phyloP scores from a whole-genome alignment of 495 filamentous ascomycete species.

The Penicillium soppii region DNA sequence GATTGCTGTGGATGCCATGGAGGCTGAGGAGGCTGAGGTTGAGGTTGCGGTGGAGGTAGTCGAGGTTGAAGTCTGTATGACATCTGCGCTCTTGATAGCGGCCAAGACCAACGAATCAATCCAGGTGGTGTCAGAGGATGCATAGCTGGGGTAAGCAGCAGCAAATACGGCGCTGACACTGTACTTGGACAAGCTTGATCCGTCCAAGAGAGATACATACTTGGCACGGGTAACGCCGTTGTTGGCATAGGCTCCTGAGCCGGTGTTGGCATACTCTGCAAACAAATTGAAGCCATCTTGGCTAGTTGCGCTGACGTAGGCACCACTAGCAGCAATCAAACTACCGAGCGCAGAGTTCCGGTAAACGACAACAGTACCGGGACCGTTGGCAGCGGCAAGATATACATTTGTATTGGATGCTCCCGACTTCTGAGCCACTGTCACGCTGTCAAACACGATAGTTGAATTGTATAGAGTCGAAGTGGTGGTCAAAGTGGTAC shows the following conservation, averaged over 20 bases:
- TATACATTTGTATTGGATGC: constrained; percentile 6
- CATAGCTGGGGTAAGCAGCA: constrained; percentile 9
- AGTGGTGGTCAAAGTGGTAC: constrained; percentile 1
- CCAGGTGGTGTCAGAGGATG: constrained; percentile 9
- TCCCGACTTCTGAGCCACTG: constrained; percentile 9
- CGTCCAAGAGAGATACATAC: constrained; percentile 1
- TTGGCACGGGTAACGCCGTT: background rate
- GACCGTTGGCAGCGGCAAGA: constrained; percentile 8
- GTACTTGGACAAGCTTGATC: constrained; percentile 3
- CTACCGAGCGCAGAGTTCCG: constrained; percentile 10
- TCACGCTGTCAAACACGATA: constrained; percentile 7
- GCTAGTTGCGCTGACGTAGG: constrained; percentile 1
- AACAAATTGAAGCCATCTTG: background rate
- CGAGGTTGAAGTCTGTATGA: background rate
- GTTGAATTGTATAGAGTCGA: constrained; percentile 9
- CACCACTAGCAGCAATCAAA: constrained; percentile 7
- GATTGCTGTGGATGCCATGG: too few species aligned
- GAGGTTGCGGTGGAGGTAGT: background rate
- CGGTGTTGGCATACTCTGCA: background rate
- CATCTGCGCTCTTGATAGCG: constrained; percentile 6
- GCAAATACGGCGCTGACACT: constrained; percentile 9
- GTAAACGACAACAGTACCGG: constrained; percentile 9
- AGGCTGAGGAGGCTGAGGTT: background rate
- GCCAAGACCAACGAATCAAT: constrained; percentile 9
- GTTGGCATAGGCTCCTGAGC: constrained; percentile 2